phyloP scores from a whole-genome alignment of 768 basidiomycete species.

The Phaeolepiota aurea region DNA sequence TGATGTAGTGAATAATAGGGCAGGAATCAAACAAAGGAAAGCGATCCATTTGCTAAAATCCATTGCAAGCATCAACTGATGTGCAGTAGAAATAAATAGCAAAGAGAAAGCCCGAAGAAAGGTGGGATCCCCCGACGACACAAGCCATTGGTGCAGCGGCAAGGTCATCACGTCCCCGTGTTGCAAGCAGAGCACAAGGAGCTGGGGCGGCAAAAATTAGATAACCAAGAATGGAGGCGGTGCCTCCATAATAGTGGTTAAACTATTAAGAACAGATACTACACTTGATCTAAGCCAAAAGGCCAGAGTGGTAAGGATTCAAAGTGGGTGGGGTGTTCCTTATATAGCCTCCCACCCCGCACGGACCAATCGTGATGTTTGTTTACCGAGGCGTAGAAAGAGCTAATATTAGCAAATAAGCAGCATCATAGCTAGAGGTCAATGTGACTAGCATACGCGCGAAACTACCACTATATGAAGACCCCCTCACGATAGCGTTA shows the following conservation, averaged over 20 bases:
- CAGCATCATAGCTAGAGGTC: too few species aligned
- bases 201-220: conserved; percentile 45
- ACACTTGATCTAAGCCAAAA: conserved; percentile 98
- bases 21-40: conserved; percentile 1
- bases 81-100: not conserved
- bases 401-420: too few species aligned
- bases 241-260: conserved; percentile 58
- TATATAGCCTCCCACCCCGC: conserved; percentile 21
- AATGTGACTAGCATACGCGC: too few species aligned
- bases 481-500: too few species aligned
- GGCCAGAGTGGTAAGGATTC: conserved; percentile 76
- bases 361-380: conserved; percentile 22
- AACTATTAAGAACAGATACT: conserved; percentile 94
- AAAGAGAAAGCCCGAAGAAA: conserved; percentile 3
- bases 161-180: conserved; percentile 33
- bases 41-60: conserved; percentile 4
- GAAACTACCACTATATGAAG: too few species aligned
- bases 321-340: conserved; percentile 2
- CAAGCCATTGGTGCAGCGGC: conserved; percentile 37
- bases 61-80: conserved; percentile 2
- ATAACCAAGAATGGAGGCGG: conserved; percentile 46
- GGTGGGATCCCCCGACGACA: conserved; percentile 39
- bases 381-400: too few species aligned
- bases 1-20: not conserved
- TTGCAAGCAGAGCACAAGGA: conserved; percentile 38